A percentile compares a stretch with the other conserved stretches of the same genome.
Conservation (phyloP, 2,329 filamentous ascomycete species). For the Pezicula radicicola region DNA sequence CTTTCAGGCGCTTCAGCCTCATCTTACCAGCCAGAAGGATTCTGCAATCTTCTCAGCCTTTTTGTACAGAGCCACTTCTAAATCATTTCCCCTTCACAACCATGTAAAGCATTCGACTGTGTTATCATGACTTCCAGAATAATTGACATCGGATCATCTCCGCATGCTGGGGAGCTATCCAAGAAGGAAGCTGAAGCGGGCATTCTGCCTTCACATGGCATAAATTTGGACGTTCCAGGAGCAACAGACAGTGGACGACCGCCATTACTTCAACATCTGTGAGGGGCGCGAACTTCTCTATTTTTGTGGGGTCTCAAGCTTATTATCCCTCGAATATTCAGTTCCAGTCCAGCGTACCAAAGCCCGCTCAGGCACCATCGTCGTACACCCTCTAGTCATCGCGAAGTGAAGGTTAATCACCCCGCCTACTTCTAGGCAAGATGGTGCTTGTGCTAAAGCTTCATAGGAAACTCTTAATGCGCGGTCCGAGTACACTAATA, state of each 20-base stretch:
- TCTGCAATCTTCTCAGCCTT: too few relatives aligned
- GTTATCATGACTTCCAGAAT: constrained; percentile 15
- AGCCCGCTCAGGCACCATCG: constrained; percentile 65
- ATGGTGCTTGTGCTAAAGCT: background rate
- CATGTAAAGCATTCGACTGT: constrained; percentile 6
- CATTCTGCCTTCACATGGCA: constrained; percentile 43
- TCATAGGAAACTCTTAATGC: constrained; percentile 86
- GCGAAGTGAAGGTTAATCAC: constrained; percentile 56
- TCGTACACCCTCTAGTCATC: constrained; percentile 55
- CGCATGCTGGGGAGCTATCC: constrained; percentile 19
- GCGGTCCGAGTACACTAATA: constrained; percentile 79
- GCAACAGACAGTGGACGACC: constrained; percentile 34
- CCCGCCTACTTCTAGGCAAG: background rate
- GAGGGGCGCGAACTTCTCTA: constrained; percentile 31
- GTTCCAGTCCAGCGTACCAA: constrained; percentile 45
- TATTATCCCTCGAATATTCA: constrained; percentile 21
- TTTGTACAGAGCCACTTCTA: too few relatives aligned
- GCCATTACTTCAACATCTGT: constrained; percentile 29
- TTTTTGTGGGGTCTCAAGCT: background rate
- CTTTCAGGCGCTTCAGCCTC: background rate
- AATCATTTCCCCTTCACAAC: background rate
- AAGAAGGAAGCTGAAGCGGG: constrained; percentile 28
- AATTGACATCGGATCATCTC: constrained; percentile 10
- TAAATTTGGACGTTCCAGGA: constrained; percentile 42
- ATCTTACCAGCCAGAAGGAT: background rate